A percentile compares a stretch with the other conserved stretches of the same genome.
phyloP scores from a whole-genome alignment of 2,329 filamentous ascomycete species.

The Sclerotinia borealis region DNA sequence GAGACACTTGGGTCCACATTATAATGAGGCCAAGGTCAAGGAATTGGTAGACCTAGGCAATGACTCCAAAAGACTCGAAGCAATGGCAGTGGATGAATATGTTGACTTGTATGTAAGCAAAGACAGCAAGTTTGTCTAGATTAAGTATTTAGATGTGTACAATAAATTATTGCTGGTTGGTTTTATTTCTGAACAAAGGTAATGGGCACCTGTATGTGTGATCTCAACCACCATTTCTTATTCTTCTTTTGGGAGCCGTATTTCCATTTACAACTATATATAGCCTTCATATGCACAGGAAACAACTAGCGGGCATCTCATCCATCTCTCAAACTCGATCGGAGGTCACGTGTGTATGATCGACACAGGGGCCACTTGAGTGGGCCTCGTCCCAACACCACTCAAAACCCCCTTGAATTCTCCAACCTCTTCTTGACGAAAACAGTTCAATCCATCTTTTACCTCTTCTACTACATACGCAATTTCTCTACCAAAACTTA shows the following conservation, averaged over 20 bases:
- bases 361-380: not conserved
- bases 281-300: no score
- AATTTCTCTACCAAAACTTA: not conserved
- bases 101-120: slow-evolving; percentile 72
- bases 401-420: not conserved
- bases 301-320: not conserved
- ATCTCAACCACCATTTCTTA: not conserved
- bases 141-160: not conserved
- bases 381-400: not conserved
- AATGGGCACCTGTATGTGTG: no score
- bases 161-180: not conserved
- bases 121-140: slow-evolving; percentile 49
- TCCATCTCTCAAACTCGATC: not conserved
- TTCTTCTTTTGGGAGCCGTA: no score
- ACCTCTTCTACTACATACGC: not conserved
- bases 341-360: not conserved
- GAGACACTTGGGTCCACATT: slow-evolving; percentile 83
- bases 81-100: slow-evolving; percentile 83
- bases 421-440: not conserved
- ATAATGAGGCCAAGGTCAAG: slow-evolving; percentile 68
- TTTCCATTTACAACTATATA: no score
- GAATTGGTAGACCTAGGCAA: slow-evolving; percentile 75
- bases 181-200: not conserved
- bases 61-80: slow-evolving; percentile 68
- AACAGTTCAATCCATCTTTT: not conserved